Evolutionary conservation across 2,329 filamentous ascomycete species (phyloP).

Genomic region (Dactylellina haptotyla): DNA sequence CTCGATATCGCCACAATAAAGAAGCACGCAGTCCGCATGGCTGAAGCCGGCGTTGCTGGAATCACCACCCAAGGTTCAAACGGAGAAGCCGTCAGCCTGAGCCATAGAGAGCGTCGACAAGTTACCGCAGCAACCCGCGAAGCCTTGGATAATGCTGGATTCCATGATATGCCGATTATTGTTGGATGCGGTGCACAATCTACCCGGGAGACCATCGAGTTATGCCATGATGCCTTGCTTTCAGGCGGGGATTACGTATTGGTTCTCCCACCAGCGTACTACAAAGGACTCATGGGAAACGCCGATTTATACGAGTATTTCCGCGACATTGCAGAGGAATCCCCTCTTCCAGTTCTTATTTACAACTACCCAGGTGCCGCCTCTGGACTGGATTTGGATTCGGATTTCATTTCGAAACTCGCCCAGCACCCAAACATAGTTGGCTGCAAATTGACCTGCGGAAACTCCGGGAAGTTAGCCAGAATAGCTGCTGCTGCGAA

Average conservation of each 20-base stretch:
- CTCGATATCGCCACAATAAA: constrained; percentile 82
- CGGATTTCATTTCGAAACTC: constrained; percentile 82
- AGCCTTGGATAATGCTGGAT: constrained; percentile 83
- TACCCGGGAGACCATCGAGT: constrained; percentile 80
- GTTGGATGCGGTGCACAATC: constrained; percentile 83
- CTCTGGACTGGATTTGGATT: constrained; percentile 87
- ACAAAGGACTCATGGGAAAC: constrained; percentile 79
- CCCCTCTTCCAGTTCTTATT: constrained; percentile 79
- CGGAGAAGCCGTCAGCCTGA: constrained; percentile 87
- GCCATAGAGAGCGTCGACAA: constrained; percentile 77
- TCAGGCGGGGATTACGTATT: constrained; percentile 83
- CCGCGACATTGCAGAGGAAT: constrained; percentile 77
- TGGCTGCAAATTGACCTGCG: constrained; percentile 91
- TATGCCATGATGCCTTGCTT: constrained; percentile 73
- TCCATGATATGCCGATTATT: constrained; percentile 78
- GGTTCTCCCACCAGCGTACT: constrained; percentile 84
- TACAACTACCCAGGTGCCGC: constrained; percentile 94
- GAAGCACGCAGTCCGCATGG: constrained; percentile 81
- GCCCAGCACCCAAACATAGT: constrained; percentile 83
- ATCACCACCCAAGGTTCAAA: constrained; percentile 90
- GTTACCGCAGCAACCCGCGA: constrained; percentile 82
- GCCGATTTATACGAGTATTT: constrained; percentile 78
- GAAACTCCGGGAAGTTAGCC: constrained; percentile 88
- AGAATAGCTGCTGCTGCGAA: constrained; percentile 78
- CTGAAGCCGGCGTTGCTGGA: constrained; percentile 79